Conservation (phyloP, 768 basidiomycete species). For the Trametopsis cervina region DNA sequence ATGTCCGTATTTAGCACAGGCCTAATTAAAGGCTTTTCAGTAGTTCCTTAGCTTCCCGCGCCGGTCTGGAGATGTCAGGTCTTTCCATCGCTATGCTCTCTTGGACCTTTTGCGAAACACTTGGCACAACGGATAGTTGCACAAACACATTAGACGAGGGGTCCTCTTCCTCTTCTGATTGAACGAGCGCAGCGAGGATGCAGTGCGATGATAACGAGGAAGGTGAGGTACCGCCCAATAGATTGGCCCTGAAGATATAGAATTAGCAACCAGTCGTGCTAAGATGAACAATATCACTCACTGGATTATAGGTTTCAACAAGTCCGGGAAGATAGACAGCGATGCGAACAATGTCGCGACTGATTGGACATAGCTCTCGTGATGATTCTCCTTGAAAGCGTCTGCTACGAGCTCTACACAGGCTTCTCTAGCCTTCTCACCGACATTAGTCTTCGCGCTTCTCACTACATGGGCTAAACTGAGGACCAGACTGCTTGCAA, state of each 20-base stretch:
- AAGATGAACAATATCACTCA: constrained; percentile 30
- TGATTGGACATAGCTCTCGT: constrained; percentile 65
- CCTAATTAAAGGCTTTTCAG: constrained; percentile 25
- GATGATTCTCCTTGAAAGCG: constrained; percentile 66
- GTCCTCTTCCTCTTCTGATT: constrained; percentile 33
- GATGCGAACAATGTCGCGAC: constrained; percentile 57
- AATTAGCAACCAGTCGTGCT: constrained; percentile 4
- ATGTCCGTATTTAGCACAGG: background rate
- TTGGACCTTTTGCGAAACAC: constrained; percentile 66
- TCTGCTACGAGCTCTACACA: constrained; percentile 74
- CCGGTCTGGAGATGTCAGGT: constrained; percentile 68
- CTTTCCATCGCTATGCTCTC: constrained; percentile 65
- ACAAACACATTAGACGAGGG: constrained; percentile 53
- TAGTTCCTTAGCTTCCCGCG: constrained; percentile 75
- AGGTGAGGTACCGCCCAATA: constrained; percentile 62
- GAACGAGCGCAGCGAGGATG: constrained; percentile 48
- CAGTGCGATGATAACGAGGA: constrained; percentile 55
- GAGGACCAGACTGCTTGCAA: constrained; percentile 68
- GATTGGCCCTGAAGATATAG: constrained; percentile 40
- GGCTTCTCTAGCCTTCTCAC: constrained; percentile 64
- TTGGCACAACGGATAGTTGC: constrained; percentile 50
- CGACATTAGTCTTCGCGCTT: constrained; percentile 67
- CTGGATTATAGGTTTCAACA: constrained; percentile 62
- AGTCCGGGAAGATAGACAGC: constrained; percentile 53
- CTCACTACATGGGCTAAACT: constrained; percentile 72